These are phyloP conservation scores for Tylopilus vinaceipallidus DNA, from an alignment of 768 basidiomycete genomes.

Conservation along the genomic window DNA sequence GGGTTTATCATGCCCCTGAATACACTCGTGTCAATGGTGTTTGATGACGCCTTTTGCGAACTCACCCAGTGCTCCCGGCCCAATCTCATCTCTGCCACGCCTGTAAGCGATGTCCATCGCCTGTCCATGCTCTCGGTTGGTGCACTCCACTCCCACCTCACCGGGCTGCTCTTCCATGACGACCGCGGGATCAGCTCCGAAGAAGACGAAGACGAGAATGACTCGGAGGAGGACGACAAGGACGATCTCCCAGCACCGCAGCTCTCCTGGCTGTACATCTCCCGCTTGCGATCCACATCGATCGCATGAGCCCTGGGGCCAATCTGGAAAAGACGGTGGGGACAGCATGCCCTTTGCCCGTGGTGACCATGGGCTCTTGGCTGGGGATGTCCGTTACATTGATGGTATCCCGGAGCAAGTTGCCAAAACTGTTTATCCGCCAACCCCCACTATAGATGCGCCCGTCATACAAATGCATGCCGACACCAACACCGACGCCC, in stretches of 20 bases:
- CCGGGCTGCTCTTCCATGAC: conserved; percentile 60
- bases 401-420: conserved; percentile 27
- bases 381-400: conserved; percentile 25
- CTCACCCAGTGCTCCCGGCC: conserved; percentile 62
- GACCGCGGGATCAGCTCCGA: conserved; percentile 73
- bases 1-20: conserved; percentile 53
- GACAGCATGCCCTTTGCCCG: conserved; percentile 24
- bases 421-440: conserved; percentile 36
- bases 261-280: conserved; percentile 24
- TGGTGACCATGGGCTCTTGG: conserved; percentile 21
- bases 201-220: conserved; percentile 40
- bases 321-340: conserved; percentile 17
- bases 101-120: conserved; percentile 45
- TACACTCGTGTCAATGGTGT: conserved; percentile 43
- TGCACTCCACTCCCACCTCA: conserved; percentile 66
- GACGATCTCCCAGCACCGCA: conserved; percentile 33
- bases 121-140: conserved; percentile 43
- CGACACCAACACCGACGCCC: conserved; percentile 9
- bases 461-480: conserved; percentile 28
- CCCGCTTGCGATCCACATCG: conserved; percentile 19
- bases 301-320: conserved; percentile 11
- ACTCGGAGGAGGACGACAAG: conserved; percentile 27
- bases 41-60: conserved; percentile 60
- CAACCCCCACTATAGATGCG: conserved; percentile 31
- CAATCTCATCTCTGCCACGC: conserved; percentile 72